Conservation (phyloP, 768 basidiomycete genomes). For the Hericium rajendrae region DNA sequence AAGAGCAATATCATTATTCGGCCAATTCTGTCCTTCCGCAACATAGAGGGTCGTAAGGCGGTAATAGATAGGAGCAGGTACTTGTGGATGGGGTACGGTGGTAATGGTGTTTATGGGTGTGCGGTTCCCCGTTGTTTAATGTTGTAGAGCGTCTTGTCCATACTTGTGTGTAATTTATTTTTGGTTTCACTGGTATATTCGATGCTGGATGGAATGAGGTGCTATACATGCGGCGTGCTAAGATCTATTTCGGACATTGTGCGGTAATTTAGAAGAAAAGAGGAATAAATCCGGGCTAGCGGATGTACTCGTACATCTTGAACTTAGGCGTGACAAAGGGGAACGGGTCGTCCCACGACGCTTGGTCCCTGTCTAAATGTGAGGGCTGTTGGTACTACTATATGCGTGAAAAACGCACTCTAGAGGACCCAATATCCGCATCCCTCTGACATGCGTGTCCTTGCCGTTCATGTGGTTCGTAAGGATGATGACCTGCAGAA, state of each 20-base stretch:
- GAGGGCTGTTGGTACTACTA: background rate
- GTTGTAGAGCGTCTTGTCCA: background rate
- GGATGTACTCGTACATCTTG: conserved; percentile 15
- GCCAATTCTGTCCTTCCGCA: conserved; percentile 2
- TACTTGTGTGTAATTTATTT: conserved; percentile 1
- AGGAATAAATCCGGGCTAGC: background rate
- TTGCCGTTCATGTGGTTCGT: conserved; percentile 98
- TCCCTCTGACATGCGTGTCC: conserved; percentile 93
- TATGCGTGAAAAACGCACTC: conserved; percentile 69
- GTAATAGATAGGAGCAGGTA: too few species aligned
- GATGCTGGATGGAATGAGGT: background rate
- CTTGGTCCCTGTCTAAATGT: conserved; percentile 22
- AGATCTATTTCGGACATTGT: background rate
- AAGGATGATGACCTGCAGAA: conserved; percentile 82
- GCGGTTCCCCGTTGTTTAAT: background rate
- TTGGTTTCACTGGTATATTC: background rate
- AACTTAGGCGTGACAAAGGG: conserved; percentile 12
- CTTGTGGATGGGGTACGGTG: too few species aligned
- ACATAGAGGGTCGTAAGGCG: conserved; percentile 10
- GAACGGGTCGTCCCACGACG: conserved; percentile 15
- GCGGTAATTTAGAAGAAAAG: background rate
- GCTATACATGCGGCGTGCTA: background rate
- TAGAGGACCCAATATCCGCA: conserved; percentile 76
- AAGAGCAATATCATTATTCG: conserved; percentile 7
- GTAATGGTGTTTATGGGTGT: background rate